These are phyloP conservation scores for Colletotrichum nymphaeae DNA, from an alignment of 2,329 filamentous ascomycete species.

Conservation along the genomic window DNA sequence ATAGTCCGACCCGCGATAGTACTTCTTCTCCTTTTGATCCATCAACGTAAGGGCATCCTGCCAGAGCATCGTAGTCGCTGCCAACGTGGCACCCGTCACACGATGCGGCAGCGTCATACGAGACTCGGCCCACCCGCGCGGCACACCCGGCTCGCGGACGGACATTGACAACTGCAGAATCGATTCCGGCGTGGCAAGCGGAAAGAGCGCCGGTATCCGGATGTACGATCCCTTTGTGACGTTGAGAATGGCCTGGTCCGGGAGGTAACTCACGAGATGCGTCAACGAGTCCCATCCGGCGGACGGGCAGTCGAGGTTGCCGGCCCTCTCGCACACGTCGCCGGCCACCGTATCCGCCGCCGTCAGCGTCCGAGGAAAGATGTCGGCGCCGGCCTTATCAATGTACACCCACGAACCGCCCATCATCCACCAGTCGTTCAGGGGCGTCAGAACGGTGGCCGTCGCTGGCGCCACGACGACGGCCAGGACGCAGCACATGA, in stretches of 20 bases:
- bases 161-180: background rate
- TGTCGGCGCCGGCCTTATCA: background rate
- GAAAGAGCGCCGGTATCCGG: background rate
- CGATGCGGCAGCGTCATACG: background rate
- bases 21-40: background rate
- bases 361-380: background rate
- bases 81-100: background rate
- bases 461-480: background rate
- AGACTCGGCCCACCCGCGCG: background rate
- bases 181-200: background rate
- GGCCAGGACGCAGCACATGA: background rate
- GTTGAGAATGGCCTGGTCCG: background rate
- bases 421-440: constrained; percentile 5
- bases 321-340: background rate
- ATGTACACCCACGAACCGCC: constrained; percentile 3
- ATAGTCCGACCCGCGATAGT: background rate
- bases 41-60: background rate
- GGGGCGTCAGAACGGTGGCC: background rate
- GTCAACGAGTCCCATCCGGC: constrained; percentile 2
- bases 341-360: background rate
- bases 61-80: background rate
- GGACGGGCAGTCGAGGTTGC: constrained; percentile 1
- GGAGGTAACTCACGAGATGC: background rate
- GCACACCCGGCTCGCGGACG: background rate
- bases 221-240: background rate